These are phyloP conservation scores for Brassica cretica DNA, from an alignment of 345 rosid genomes.

Conservation along the genomic window DNA sequence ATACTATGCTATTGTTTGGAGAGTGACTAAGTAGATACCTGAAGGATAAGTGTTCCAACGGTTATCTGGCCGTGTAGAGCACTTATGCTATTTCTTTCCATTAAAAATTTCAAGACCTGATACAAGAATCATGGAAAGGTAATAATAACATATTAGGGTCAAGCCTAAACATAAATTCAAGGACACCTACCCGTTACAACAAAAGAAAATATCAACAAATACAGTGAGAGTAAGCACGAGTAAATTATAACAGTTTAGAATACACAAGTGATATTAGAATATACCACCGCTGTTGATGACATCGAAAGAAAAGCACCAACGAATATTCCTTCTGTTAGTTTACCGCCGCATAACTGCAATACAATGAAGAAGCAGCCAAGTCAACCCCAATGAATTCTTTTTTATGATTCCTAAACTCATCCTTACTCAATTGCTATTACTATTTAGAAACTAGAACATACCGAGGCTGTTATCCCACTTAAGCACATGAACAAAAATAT, in stretches of 20 bases:
- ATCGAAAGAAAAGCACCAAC: constrained; percentile 88
- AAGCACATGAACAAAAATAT: constrained; percentile 88
- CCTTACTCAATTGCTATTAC: background rate
- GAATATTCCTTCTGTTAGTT: constrained; percentile 85
- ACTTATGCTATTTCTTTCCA: constrained; percentile 80
- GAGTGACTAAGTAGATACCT: constrained; percentile 46
- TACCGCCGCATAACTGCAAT: constrained; percentile 88
- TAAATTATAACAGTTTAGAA: background rate
- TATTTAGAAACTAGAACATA: constrained; percentile 37
- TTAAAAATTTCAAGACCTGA: constrained; percentile 84
- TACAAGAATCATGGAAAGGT: constrained; percentile 24
- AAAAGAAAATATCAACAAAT: background rate
- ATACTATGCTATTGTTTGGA: background rate
- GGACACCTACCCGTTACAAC: constrained; percentile 6
- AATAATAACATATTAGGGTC: constrained; percentile 4
- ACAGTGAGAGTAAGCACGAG: background rate
- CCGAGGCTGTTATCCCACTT: constrained; percentile 80
- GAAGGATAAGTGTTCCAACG: constrained; percentile 85
- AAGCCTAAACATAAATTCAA: constrained; percentile 12
- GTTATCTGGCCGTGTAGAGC: constrained; percentile 90
- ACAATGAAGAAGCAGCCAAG: constrained; percentile 39
- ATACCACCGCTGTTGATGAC: constrained; percentile 98
- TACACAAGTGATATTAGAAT: constrained; percentile 20
- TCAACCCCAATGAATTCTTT: constrained; percentile 29
- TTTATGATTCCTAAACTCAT: constrained; percentile 9